Conservation (phyloP, 352 stramenopile genomes). For the Phytophthora pisi region DNA sequence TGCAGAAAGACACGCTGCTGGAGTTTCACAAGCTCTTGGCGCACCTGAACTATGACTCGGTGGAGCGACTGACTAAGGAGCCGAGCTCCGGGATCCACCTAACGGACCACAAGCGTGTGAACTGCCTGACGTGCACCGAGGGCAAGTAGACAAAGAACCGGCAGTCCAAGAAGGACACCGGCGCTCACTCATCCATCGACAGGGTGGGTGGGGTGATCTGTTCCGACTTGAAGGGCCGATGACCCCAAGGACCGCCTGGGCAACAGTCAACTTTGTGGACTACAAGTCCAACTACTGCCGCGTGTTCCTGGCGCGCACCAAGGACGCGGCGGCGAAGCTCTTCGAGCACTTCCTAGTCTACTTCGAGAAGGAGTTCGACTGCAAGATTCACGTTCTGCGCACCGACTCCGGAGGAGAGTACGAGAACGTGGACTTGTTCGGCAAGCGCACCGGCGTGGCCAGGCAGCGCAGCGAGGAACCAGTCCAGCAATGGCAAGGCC, state of each 20-base stretch:
- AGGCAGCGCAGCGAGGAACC: background rate
- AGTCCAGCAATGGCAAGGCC: constrained; percentile 33
- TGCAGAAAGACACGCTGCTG: too few species aligned
- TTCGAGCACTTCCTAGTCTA: constrained; percentile 19
- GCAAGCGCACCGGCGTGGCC: background rate
- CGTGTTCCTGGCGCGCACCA: constrained; percentile 16
- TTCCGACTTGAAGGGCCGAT: background rate
- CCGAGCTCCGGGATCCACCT: too few species aligned
- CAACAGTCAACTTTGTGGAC: constrained; percentile 22
- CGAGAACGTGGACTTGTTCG: constrained; percentile 5
- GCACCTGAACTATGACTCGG: too few species aligned
- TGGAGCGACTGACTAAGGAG: too few species aligned
- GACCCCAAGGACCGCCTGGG: background rate
- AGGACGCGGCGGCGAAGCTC: constrained; percentile 10
- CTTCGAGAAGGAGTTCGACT: constrained; percentile 1
- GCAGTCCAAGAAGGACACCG: background rate
- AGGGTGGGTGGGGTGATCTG: constrained; percentile 7
- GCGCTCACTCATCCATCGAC: background rate
- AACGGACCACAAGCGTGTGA: too few species aligned
- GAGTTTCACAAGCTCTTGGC: too few species aligned
- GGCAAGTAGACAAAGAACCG: background rate
- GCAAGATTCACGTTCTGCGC: too few species aligned
- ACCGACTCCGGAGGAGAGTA: too few species aligned
- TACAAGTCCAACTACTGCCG: constrained; percentile 21
- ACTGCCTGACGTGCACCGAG: too few species aligned